Evolutionary conservation across 306 rosid species (phyloP).

Genomic region (Chamaecrista fasciculata): DNA sequence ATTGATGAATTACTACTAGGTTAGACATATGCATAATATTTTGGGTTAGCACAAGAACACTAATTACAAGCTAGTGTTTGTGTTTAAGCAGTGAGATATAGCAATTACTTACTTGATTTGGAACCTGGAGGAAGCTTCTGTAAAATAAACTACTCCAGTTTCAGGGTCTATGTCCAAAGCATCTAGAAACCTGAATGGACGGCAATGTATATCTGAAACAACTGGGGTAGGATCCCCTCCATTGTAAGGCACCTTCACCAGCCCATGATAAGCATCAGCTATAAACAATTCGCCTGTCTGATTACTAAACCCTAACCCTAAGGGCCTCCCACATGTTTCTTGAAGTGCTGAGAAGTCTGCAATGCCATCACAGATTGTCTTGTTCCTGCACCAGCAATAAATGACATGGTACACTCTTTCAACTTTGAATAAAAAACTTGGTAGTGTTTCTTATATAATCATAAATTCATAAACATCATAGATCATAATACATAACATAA

Average conservation of each 20-base stretch:
- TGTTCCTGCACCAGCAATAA: background rate
- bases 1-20: too few species aligned
- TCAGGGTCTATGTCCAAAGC: conserved; percentile 41
- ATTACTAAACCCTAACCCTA: conserved; percentile 25
- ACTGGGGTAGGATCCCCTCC: conserved; percentile 34
- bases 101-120: conserved; percentile 30
- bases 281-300: conserved; percentile 2
- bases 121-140: conserved; percentile 36
- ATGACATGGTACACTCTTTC: too few species aligned
- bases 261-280: conserved; percentile 28
- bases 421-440: too few species aligned
- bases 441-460: too few species aligned
- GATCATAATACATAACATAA: too few species aligned
- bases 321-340: conserved; percentile 33
- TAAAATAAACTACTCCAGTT: conserved; percentile 48
- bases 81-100: background rate
- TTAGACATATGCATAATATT: too few species aligned
- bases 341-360: background rate
- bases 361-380: background rate
- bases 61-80: background rate
- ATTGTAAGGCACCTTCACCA: conserved; percentile 21
- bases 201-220: background rate
- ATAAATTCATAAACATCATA: too few species aligned
- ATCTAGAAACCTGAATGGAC: conserved; percentile 14
- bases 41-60: too few species aligned